Base-by-base conservation (phyloP, 2,329 filamentous ascomycete species). In the Diaporthe humulicola region DNA sequence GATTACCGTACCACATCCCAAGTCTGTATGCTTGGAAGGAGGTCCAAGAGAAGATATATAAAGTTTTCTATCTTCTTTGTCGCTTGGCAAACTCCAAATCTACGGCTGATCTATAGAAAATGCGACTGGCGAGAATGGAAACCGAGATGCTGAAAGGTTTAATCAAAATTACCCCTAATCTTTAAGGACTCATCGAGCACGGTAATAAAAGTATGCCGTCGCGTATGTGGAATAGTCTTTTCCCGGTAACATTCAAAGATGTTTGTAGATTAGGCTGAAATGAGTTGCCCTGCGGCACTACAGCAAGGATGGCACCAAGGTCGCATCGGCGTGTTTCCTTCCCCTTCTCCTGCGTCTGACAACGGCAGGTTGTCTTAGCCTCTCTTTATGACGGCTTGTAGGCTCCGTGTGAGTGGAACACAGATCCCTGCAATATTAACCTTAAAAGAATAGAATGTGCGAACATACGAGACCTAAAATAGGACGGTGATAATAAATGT, bases 341-440 rank as follows among this genome's bases (percentile, higher is more conserved):
- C 22, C 4, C 25, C 42, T n/a, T 28, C 9, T 42, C 58, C n/a
- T 45, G 38, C 7, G 4, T 61, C 58, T 42, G 17, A 30, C 38
- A 45, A 22, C 28, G 25, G 58, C 25, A 64, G 25, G 38, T 30
- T 30, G 38, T 45, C 38, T 33, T 64, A 14, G 38, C 38, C 28
- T 45, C 58, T 45, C 58, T 64, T 64, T 64, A 45, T 22, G 12
- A 19, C 58, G 58, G 58, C 58, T 33, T 30, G 15, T 45, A 64
- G 38, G 58, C 58, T 64, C 58, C 58, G 58, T 45, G 38, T 19
- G 25, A 7, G 38, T 45, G 38, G 25, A 25, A 30, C 25, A 22
- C 25, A 58, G 58, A 64, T 64, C 58, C 58, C 19, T 64, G 38
- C 38, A 28, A 45, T 64, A 45, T 45, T 58, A 30, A 64, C 17